A percentile compares a stretch with the other conserved stretches of the same genome.
Conservation (phyloP, 768 basidiomycete genomes). For the Calocybe cyanea region DNA sequence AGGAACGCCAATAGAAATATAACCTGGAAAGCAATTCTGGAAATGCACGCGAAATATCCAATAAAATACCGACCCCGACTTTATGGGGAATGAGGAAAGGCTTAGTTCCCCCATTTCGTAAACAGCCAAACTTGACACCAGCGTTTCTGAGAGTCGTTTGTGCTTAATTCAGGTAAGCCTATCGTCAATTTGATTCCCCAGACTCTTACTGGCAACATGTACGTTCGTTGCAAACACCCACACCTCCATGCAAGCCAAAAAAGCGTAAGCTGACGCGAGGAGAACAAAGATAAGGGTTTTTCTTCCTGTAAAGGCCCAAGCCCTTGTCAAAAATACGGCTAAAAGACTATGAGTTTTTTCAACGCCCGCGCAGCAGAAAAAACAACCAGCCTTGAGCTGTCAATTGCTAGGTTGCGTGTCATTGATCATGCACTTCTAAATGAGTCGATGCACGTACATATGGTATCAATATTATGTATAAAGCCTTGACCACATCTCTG, state of each 20-base stretch:
- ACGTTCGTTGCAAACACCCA: slow-evolving; percentile 22
- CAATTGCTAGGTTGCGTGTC: slow-evolving; percentile 12
- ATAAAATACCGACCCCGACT: slow-evolving; percentile 7
- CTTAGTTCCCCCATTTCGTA: neutral
- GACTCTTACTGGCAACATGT: slow-evolving; percentile 13
- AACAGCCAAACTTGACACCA: neutral
- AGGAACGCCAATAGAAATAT: slow-evolving; percentile 15
- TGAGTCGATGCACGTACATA: slow-evolving; percentile 15
- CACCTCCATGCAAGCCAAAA: slow-evolving; percentile 15
- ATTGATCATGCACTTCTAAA: neutral
- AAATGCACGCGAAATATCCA: neutral
- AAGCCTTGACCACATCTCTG: slow-evolving; percentile 14
- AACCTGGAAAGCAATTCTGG: slow-evolving; percentile 8
- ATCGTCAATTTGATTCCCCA: neutral
- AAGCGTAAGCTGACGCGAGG: slow-evolving; percentile 8
- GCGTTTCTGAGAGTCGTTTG: neutral
- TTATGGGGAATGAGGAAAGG: neutral
- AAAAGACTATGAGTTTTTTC: neutral
- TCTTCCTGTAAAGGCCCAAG: slow-evolving; percentile 25
- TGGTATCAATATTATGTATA: slow-evolving; percentile 20
- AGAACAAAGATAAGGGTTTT: slow-evolving; percentile 10
- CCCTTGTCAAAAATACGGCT: slow-evolving; percentile 22
- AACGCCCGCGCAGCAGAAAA: neutral
- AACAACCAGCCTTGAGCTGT: slow-evolving; percentile 13
- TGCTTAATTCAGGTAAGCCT: neutral